These are phyloP conservation scores for Escovopsis sp. DNA, from an alignment of 2,329 filamentous ascomycete genomes.

Conservation along the genomic window DNA sequence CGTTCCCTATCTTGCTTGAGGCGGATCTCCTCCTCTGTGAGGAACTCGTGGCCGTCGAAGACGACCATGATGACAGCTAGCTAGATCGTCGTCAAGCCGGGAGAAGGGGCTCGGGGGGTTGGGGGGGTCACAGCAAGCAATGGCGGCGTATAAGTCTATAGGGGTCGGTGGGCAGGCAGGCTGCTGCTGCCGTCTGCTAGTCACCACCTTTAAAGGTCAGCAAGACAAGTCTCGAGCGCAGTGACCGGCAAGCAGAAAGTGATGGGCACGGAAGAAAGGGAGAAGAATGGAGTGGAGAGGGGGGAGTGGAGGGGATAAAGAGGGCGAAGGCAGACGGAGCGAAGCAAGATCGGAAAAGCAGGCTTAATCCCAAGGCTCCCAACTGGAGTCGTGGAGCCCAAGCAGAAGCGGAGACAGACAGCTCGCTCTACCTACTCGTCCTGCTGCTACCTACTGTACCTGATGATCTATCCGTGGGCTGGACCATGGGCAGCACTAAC, in stretches of 20 bases:
- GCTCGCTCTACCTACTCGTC: too few species aligned
- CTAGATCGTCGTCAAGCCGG: not conserved
- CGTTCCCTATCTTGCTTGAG: constrained; percentile 73
- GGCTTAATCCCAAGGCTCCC: too few species aligned
- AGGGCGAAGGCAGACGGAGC: not conserved
- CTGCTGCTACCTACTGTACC: too few species aligned
- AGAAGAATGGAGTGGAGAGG: constrained; percentile 1
- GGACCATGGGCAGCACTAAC: too few species aligned
- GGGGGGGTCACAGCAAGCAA: not conserved
- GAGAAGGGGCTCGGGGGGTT: not conserved
- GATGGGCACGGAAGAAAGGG: not conserved
- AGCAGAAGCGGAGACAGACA: too few species aligned
- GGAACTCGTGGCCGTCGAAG: constrained; percentile 74
- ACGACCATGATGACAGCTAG: constrained; percentile 57
- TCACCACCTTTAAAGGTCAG: too few species aligned
- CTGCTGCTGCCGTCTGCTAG: too few species aligned
- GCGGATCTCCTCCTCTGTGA: constrained; percentile 81
- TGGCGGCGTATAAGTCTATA: too few species aligned
- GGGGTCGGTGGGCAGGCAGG: too few species aligned
- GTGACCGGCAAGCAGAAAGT: not conserved
- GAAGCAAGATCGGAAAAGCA: not conserved
- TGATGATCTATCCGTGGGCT: too few species aligned
- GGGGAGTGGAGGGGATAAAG: constrained; percentile 1
- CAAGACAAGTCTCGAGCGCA: too few species aligned
- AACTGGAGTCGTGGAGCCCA: too few species aligned